phyloP scores from a whole-genome alignment of 805 yeast genomes.

The Candida yuanshanica region DNA sequence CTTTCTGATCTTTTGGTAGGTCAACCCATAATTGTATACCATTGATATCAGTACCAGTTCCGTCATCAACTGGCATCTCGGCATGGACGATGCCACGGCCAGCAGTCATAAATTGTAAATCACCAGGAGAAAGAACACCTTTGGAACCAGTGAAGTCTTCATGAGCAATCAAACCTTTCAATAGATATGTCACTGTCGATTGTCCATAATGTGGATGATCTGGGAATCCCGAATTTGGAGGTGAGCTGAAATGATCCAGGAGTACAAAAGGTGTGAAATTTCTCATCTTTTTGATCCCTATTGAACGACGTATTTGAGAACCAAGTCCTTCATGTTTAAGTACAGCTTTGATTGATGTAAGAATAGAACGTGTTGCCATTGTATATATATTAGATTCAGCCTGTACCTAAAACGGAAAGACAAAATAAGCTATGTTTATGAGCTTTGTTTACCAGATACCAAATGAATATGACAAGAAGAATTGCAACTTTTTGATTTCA shows the following conservation, averaged over 20 bases:
- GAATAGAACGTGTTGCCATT: background rate
- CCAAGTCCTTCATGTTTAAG: constrained; percentile 67
- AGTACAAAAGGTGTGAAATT: constrained; percentile 78
- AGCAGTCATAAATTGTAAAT: constrained; percentile 91
- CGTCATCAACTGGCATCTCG: constrained; percentile 69
- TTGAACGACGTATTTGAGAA: constrained; percentile 74
- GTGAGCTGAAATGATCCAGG: constrained; percentile 70
- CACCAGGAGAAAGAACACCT: constrained; percentile 76
- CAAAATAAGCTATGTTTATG: too few relatives aligned
- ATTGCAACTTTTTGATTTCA: too few relatives aligned
- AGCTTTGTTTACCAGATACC: too few relatives aligned
- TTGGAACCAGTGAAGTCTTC: constrained; percentile 85
- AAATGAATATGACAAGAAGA: too few relatives aligned
- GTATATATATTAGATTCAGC: too few relatives aligned
- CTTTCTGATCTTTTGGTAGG: constrained; percentile 58
- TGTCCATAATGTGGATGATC: constrained; percentile 83
- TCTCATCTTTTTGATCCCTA: constrained; percentile 62
- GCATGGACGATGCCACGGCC: constrained; percentile 83
- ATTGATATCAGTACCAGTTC: constrained; percentile 42
- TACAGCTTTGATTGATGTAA: background rate
- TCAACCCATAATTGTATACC: constrained; percentile 92
- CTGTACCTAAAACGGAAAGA: too few relatives aligned
- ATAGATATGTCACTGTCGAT: constrained; percentile 68
- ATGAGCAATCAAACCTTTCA: constrained; percentile 66
- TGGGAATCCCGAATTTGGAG: constrained; percentile 69